Base-by-base conservation (phyloP, 2,329 filamentous ascomycete genomes). In the Pseudonectria buxi region DNA sequence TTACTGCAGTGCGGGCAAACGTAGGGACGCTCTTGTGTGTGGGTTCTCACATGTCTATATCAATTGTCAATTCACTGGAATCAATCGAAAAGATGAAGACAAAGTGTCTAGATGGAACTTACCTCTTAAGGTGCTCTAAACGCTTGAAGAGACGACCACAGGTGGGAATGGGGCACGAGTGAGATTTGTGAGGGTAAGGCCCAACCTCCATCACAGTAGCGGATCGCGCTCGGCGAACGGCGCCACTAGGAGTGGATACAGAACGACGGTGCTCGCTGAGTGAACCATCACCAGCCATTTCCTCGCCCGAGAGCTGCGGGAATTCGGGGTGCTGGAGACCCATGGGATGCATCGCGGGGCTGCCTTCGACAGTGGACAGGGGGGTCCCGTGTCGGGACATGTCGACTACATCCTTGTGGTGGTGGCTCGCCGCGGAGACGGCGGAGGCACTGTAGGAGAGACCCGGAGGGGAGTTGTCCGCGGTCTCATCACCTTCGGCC, bases 1-100 rank as follows among this genome's bases (percentile, higher is more conserved):
- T 96, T 96, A 75, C 86, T 95, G 78, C 92, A 98, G 64, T 94
- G 83, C 52, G 86, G 85, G 77, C 92, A 98, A 59, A 94, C 83
- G 67, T 98, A 98, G 53, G 92, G 92, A 68, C 90, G 86, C 73
- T 98, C 92, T 74, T 98, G 92, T 37, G 92, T 98, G 74, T 98
- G 92, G 57, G 92, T 98, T 68, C 92, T 86, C 64, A 98, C 92
- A 70, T 98, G 92, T 75, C 89, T 94, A 76, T 61, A 22, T 7
- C 22, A 29, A 32, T 27, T 10, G 30, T 54, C 32, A 54, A 11
- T 22, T 22, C 26, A 32, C 9, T 10, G 14, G 22, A 27, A 28
- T 26, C 12, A 26, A 34, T n/a, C 25, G 7, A 52, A 61, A 53
- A 62, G 64, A 56, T 47, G 49, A 62, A 65, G 60, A 47, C 59